Percentiles rank a stretch among this genome's conserved stretches.
phyloP scores from a whole-genome alignment of 2,329 filamentous ascomycete species.

The Fusarium sp. region DNA sequence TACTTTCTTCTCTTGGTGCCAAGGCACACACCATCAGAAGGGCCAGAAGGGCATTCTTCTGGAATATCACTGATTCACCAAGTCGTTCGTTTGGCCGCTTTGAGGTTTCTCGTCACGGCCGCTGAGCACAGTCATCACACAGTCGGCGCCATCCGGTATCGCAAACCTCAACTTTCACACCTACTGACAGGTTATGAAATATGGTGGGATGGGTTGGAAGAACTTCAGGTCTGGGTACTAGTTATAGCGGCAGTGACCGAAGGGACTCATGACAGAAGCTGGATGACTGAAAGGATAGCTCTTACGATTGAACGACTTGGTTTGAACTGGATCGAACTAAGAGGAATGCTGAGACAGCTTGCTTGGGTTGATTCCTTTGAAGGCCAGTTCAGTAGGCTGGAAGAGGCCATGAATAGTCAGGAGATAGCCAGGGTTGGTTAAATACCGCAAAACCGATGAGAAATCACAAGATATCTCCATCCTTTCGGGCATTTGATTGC shows the following conservation, averaged over 20 bases:
- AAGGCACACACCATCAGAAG: not conserved
- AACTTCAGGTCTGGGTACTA: not conserved
- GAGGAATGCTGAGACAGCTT: not conserved
- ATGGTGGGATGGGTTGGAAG: not conserved
- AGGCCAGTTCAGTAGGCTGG: not conserved
- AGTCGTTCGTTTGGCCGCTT: not conserved
- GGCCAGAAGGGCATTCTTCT: not conserved
- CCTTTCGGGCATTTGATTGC: not conserved
- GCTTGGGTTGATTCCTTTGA: not conserved
- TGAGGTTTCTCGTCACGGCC: not conserved
- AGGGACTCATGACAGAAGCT: not conserved
- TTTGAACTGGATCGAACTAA: not conserved
- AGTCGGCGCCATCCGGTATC: not conserved
- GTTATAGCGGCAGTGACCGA: not conserved
- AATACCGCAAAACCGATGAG: not conserved
- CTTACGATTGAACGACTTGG: not conserved
- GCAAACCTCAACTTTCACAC: not conserved
- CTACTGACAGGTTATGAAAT: not conserved
- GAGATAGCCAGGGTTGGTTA: not conserved
- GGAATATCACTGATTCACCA: not conserved
- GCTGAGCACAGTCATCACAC: constrained; percentile 1
- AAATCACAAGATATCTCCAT: not conserved
- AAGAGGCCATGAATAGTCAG: not conserved
- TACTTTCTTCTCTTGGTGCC: not conserved
- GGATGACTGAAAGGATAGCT: not conserved